Percentiles rank a stretch among this genome's conserved stretches.
Evolutionary conservation across 2,329 filamentous ascomycete genomes (phyloP).

Genomic region (Colletotrichum sp.): DNA sequence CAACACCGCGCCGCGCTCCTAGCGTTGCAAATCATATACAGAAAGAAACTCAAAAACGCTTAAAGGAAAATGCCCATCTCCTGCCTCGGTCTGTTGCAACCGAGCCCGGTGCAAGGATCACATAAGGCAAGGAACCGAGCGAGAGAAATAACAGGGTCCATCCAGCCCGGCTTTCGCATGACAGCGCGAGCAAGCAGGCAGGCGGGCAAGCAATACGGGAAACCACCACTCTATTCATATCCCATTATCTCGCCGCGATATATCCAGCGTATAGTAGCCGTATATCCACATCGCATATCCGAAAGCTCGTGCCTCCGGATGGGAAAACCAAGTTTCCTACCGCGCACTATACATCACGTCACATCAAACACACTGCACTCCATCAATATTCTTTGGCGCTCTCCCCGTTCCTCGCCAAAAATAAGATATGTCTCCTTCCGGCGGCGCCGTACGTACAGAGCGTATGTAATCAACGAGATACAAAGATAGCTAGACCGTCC

Average conservation of each 20-base stretch:
- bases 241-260: neutral
- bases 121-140: neutral
- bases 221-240: neutral
- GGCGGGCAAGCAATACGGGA: neutral
- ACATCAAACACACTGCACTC: neutral
- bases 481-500: neutral
- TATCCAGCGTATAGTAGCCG: neutral
- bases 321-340: neutral
- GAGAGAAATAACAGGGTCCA: neutral
- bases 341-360: neutral
- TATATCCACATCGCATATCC: neutral
- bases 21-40: neutral
- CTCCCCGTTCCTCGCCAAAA: neutral
- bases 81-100: conserved; percentile 7
- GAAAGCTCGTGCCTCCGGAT: neutral
- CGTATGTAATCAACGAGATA: neutral
- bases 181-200: neutral
- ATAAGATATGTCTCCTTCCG: neutral
- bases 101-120: conserved; percentile 3
- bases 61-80: neutral
- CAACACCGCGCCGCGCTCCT: neutral
- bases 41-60: neutral
- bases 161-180: neutral
- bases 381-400: neutral
- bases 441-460: neutral